Evolutionary conservation across 2,329 filamentous ascomycete genomes (phyloP), one percentile per base, ranked within the genome.

Genomic region (Fusarium sp.): DNA sequence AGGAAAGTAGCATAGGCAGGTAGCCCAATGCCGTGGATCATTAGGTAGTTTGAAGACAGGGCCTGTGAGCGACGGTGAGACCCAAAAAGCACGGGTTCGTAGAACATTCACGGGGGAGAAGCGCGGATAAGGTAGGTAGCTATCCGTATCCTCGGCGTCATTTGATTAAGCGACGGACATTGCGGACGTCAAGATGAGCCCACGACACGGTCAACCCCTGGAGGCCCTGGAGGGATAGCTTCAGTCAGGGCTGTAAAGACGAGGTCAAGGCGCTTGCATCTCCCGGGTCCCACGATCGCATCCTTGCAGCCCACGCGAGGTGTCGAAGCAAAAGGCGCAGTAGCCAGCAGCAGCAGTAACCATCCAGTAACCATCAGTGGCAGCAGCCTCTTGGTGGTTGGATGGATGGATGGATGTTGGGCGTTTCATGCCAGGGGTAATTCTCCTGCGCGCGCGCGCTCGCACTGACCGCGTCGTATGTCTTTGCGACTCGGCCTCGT

Each of bases 141-240:
- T 20, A 20, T 20, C 22, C 31, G 31, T 31, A 31, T 31, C 34
- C 27, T 63, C 61, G 61, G 62, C 34, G 64, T 54, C 45, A 47
- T 64, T 69, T 62, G 37, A 50, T 54, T 59, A 56, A 57, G 42
- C 56, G 59, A 59, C 68, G 58, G 72, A 74, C 38, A 72, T 69
- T 66, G 69, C 73, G 73, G 71, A 75, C 73, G 73, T 67, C 45
- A 63, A 73, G 62, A 63, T 77, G 75, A 77, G 75, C 75, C 73
- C 74, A 76, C 64, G 45, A 40, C 58, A 59, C 58, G 70, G 70
- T 34, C 35, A 50, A 64, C 72, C 73, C 73, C 73, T 72, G 72
- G 59, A 72, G 69, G n/a, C 31, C 31, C 11, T 34, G 31, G 31
- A 34, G 31, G 8, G 52, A 69, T 4, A 24, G 20, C n/a, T 52